phyloP scores from a whole-genome alignment of 1,284 basidiomycete species.

The Thelephora terrestris region DNA sequence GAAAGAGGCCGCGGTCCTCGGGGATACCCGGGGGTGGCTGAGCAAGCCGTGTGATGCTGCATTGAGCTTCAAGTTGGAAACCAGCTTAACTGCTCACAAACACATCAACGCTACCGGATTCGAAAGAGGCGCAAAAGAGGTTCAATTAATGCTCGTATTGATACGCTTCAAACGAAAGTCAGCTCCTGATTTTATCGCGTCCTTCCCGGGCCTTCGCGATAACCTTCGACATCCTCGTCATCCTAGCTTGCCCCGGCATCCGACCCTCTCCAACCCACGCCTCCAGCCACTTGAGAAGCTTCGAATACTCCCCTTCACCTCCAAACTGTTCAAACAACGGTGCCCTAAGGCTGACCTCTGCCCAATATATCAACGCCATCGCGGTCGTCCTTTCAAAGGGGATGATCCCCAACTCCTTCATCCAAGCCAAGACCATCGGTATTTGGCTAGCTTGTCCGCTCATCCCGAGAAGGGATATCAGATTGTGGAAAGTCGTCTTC shows the following conservation, averaged over 20 bases:
- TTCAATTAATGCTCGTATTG: no score
- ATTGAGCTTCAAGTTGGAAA: no score
- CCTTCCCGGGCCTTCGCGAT: background rate
- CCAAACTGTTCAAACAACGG: constrained; percentile 39
- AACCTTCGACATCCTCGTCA: background rate
- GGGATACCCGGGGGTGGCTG: no score
- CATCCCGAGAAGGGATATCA: constrained; percentile 54
- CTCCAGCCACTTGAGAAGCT: constrained; percentile 49
- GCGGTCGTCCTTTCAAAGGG: constrained; percentile 51
- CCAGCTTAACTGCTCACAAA: no score
- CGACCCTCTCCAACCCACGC: constrained; percentile 52
- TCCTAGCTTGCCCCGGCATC: constrained; percentile 30
- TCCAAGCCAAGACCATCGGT: constrained; percentile 68
- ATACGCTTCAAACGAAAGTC: no score
- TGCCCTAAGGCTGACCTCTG: constrained; percentile 54
- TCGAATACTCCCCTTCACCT: constrained; percentile 34
- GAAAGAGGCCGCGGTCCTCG: no score
- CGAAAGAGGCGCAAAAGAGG: no score
- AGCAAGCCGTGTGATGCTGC: no score
- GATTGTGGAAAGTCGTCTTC: constrained; percentile 43
- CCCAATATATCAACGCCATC: constrained; percentile 58
- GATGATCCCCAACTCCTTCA: constrained; percentile 46
- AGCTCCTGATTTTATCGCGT: background rate
- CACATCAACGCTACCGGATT: no score
- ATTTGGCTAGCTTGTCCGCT: constrained; percentile 45